These are phyloP conservation scores for Keithomyces neogunnii DNA, from an alignment of 2,329 filamentous ascomycete genomes.

Conservation along the genomic window DNA sequence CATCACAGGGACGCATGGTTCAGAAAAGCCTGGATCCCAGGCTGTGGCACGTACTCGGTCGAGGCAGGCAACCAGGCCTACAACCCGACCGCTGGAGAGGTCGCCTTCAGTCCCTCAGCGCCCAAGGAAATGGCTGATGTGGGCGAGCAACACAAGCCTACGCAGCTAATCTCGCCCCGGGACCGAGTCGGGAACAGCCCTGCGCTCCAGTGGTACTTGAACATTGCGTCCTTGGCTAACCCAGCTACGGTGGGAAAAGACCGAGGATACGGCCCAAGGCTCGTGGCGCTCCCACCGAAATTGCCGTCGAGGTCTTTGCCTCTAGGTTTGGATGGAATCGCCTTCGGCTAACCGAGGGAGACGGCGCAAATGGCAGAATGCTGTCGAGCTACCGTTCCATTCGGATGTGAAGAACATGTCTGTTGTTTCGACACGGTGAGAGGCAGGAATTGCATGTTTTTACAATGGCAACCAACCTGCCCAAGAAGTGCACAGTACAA, in stretches of 20 bases:
- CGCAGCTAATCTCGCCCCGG: conserved; percentile 21
- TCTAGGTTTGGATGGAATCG: conserved; percentile 39
- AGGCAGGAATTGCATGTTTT: conserved; percentile 33
- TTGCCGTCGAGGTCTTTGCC: conserved; percentile 50
- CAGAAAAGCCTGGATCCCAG: conserved; percentile 21
- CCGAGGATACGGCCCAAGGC: conserved; percentile 23
- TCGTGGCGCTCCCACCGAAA: conserved; percentile 44
- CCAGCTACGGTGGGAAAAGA: conserved; percentile 49
- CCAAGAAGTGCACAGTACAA: too few relatives aligned
- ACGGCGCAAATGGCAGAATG: conserved; percentile 24
- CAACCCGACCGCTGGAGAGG: conserved; percentile 17
- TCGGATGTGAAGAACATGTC: conserved; percentile 52
- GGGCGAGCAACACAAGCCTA: conserved; percentile 6
- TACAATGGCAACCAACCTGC: conserved; percentile 31
- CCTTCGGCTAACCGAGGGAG: conserved; percentile 19
- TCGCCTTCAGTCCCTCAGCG: conserved; percentile 10
- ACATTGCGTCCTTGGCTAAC: conserved; percentile 52
- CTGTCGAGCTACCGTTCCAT: conserved; percentile 49
- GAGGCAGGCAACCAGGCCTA: conserved; percentile 20
- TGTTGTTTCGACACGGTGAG: conserved; percentile 34
- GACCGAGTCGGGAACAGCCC: conserved; percentile 27
- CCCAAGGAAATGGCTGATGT: conserved; percentile 9
- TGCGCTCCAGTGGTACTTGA: conserved; percentile 41
- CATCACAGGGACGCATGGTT: conserved; percentile 26
- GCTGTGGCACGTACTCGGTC: conserved; percentile 23